Conservation (phyloP, 176 grass and related monocot species). For the Zoysia japonica region DNA sequence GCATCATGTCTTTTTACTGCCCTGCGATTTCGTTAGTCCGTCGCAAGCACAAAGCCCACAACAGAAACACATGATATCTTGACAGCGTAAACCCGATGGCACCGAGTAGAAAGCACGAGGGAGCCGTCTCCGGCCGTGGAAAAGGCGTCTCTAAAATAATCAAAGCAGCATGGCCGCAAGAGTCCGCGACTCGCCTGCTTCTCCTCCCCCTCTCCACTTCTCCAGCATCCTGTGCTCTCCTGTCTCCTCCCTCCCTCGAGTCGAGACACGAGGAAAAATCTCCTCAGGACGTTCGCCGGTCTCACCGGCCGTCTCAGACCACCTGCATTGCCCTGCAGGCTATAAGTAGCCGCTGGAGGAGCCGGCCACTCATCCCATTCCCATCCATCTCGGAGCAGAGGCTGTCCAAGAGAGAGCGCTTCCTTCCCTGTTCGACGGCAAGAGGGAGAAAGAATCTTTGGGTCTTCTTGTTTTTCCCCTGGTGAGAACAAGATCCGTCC, state of each 20-base stretch:
- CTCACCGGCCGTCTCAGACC: conserved; percentile 40
- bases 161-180: conserved; percentile 21
- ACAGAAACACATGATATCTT: no score
- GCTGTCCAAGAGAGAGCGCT: conserved; percentile 16
- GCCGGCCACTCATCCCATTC: conserved; percentile 5
- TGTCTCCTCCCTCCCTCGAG: not conserved
- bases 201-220: not conserved
- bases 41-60: no score
- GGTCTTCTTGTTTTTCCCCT: not conserved
- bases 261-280: not conserved
- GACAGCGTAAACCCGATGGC: no score
- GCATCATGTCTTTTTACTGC: no score
- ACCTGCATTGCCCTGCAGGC: conserved; percentile 3
- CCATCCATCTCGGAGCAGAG: conserved; percentile 10
- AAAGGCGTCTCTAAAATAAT: conserved; percentile 5
- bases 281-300: conserved; percentile 6
- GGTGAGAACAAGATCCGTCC: conserved; percentile 53
- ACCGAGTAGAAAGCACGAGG: not conserved
- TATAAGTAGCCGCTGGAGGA: conserved; percentile 36
- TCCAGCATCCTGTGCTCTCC: not conserved
- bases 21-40: no score
- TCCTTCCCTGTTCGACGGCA: no score
- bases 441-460: not conserved
- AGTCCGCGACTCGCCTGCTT: not conserved
- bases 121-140: not conserved